Evolutionary conservation across 2,329 filamentous ascomycete genomes (phyloP).

Genomic region (Ophiostoma quercus): DNA sequence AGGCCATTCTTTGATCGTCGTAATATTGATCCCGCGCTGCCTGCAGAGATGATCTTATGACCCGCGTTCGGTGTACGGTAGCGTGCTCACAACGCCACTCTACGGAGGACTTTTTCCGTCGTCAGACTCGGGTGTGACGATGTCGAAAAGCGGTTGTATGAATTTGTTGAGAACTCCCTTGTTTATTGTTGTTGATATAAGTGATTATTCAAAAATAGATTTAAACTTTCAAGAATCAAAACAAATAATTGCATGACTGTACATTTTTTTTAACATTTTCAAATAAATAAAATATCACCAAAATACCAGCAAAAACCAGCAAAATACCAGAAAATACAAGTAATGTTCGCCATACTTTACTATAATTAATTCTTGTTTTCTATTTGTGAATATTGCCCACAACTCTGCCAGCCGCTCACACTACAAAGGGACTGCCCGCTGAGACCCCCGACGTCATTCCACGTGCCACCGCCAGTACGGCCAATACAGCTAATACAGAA

Average conservation of each 20-base stretch:
- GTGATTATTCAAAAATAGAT: no score
- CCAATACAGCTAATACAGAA: no score
- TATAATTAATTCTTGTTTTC: no score
- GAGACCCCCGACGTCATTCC: neutral
- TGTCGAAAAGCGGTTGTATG: neutral
- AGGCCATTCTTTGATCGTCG: neutral
- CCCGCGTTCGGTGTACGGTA: neutral
- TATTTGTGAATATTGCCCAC: neutral
- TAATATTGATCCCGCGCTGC: neutral
- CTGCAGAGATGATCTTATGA: neutral
- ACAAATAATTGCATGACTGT: no score
- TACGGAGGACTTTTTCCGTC: neutral
- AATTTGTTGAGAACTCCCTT: neutral
- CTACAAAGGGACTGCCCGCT: neutral
- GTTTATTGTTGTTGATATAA: no score
- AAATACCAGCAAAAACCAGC: no score
- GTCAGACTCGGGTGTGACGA: neutral
- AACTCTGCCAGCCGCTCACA: neutral
- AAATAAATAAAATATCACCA: no score
- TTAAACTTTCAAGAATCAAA: no score
- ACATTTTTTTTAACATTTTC: no score
- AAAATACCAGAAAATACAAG: no score
- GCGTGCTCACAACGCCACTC: neutral
- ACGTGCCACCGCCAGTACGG: neutral
- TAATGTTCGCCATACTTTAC: no score